These are phyloP conservation scores for Cyclotella sp. DNA, from an alignment of 108 stramenopile genomes.

Conservation along the genomic window DNA sequence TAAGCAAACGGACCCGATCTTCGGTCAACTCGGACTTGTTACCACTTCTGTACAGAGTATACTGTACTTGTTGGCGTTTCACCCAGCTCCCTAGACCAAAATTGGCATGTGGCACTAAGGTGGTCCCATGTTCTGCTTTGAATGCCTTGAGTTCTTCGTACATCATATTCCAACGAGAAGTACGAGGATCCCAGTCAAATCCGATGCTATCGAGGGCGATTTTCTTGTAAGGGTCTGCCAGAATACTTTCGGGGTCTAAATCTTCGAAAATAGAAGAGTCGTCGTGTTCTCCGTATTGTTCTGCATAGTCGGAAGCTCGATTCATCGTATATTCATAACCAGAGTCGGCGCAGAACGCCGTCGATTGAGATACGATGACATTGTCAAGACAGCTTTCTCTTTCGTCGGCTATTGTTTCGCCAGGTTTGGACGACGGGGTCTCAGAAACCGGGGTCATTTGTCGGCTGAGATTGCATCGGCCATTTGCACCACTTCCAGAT, in stretches of 20 bases:
- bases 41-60: conserved; percentile 31
- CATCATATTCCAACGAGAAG: conserved; percentile 56
- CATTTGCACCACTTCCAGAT: conserved; percentile 1
- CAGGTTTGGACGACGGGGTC: neutral
- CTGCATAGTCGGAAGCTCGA: neutral
- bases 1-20: conserved; percentile 41
- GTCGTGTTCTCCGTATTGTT: conserved; percentile 1
- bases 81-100: conserved; percentile 47
- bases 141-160: conserved; percentile 32
- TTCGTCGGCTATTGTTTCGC: neutral
- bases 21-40: conserved; percentile 46
- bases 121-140: conserved; percentile 27
- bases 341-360: neutral
- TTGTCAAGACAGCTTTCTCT: neutral
- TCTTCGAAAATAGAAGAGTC: conserved; percentile 32
- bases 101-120: conserved; percentile 47
- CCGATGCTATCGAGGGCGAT: conserved; percentile 47
- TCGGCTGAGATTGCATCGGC: neutral
- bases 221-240: conserved; percentile 48
- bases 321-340: neutral
- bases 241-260: conserved; percentile 42
- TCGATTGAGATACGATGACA: neutral
- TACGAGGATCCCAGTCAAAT: conserved; percentile 55
- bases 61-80: conserved; percentile 48
- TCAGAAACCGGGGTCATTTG: neutral